phyloP scores from a whole-genome alignment of 352 stramenopile species.

The Pilasporangium apinafurcum region DNA sequence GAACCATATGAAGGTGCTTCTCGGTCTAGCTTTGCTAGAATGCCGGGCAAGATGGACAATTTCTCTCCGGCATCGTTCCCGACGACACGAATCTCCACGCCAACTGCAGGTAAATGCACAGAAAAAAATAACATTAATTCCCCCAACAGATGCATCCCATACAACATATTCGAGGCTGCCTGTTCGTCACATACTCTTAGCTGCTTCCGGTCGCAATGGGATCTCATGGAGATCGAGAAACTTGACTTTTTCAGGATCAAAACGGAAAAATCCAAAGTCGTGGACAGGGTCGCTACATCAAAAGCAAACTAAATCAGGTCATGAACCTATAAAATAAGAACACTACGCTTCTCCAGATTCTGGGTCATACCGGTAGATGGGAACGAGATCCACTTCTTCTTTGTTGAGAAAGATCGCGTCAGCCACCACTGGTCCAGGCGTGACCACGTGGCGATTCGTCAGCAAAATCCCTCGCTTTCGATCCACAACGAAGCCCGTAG shows the following conservation, averaged over 20 bases:
- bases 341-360: not conserved
- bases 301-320: not conserved
- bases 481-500: conserved; percentile 91
- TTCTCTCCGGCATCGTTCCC: conserved; percentile 92
- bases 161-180: not conserved
- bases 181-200: conserved; percentile 39
- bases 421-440: conserved; percentile 76
- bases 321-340: not conserved
- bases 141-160: not conserved
- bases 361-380: conserved; percentile 66
- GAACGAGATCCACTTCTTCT: conserved; percentile 87
- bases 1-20: conserved; percentile 86
- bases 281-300: conserved; percentile 81
- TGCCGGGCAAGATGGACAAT: conserved; percentile 86
- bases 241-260: conserved; percentile 86
- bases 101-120: conserved; percentile 34
- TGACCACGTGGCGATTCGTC: conserved; percentile 92
- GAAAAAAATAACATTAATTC: not conserved
- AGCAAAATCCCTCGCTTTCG: conserved; percentile 83
- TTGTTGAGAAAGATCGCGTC: conserved; percentile 94
- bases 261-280: conserved; percentile 91
- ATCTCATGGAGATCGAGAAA: conserved; percentile 86
- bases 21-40: conserved; percentile 87
- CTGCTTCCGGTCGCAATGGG: conserved; percentile 72
- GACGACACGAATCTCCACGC: conserved; percentile 88